phyloP scores from a whole-genome alignment of 2,329 filamentous ascomycete species.

The Pezicula radicicola region DNA sequence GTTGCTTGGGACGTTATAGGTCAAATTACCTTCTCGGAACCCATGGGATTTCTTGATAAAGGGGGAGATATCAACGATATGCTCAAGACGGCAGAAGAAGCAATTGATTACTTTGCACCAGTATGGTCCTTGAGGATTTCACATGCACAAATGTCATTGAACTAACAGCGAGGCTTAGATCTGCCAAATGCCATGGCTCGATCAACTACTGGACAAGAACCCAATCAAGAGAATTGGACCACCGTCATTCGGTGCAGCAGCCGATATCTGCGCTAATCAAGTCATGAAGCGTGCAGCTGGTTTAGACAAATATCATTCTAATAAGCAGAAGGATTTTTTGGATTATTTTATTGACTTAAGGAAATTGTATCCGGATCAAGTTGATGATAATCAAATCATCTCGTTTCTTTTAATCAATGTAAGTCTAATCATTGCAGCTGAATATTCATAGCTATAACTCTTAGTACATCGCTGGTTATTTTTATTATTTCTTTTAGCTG shows the following conservation, averaged over 20 bases:
- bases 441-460: too few species aligned
- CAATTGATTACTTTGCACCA: constrained; percentile 31
- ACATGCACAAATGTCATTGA: neutral
- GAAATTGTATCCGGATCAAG: neutral
- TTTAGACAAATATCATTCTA: neutral
- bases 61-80: constrained; percentile 30
- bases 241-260: constrained; percentile 8
- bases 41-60: constrained; percentile 35
- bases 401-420: neutral
- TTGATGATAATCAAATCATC: neutral
- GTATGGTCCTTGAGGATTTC: neutral
- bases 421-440: too few species aligned
- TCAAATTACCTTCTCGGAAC: constrained; percentile 35
- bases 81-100: constrained; percentile 21
- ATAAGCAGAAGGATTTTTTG: neutral
- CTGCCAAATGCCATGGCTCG: constrained; percentile 18
- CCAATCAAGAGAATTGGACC: constrained; percentile 13
- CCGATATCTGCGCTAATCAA: constrained; percentile 10
- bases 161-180: constrained; percentile 1
- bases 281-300: neutral
- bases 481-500: neutral
- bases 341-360: neutral
- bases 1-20: constrained; percentile 36
- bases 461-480: too few species aligned
- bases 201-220: constrained; percentile 17